Evolutionary conservation across 2,329 filamentous ascomycete genomes (phyloP).

Genomic region (Lomentospora prolificans): DNA sequence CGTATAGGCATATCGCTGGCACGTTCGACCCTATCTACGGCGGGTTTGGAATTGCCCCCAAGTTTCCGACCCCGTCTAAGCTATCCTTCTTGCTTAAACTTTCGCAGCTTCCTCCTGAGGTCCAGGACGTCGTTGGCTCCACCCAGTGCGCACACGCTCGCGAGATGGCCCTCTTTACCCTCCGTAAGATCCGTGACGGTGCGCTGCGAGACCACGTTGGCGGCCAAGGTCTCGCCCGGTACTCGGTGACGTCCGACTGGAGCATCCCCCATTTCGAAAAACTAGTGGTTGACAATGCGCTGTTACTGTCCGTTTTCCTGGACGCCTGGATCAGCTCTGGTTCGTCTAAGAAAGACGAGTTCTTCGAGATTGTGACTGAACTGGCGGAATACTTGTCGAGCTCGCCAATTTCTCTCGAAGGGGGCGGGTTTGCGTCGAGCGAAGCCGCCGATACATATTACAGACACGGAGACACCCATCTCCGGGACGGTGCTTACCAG

Average conservation of each 20-base stretch:
- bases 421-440: constrained; percentile 75
- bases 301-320: constrained; percentile 73
- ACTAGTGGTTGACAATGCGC: constrained; percentile 86
- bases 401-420: constrained; percentile 52
- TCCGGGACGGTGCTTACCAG: constrained; percentile 87
- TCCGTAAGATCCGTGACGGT: constrained; percentile 59
- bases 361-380: constrained; percentile 70
- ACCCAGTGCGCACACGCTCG: constrained; percentile 64
- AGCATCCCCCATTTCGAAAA: constrained; percentile 94
- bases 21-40: constrained; percentile 73
- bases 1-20: constrained; percentile 66
- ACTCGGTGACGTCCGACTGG: constrained; percentile 88
- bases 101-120: constrained; percentile 57
- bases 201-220: constrained; percentile 47
- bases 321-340: constrained; percentile 64
- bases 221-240: constrained; percentile 51
- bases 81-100: constrained; percentile 73
- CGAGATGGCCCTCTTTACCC: constrained; percentile 70
- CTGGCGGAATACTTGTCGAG: constrained; percentile 78
- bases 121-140: constrained; percentile 79
- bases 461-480: constrained; percentile 63
- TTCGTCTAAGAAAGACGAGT: constrained; percentile 50
- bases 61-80: constrained; percentile 84
- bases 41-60: constrained; percentile 74
- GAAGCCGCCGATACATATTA: constrained; percentile 84